A percentile compares a stretch with the other conserved stretches of the same genome.
These are phyloP conservation scores for Cronartium quercuum DNA, from an alignment of 1,284 basidiomycete genomes.

Conservation along the genomic window DNA sequence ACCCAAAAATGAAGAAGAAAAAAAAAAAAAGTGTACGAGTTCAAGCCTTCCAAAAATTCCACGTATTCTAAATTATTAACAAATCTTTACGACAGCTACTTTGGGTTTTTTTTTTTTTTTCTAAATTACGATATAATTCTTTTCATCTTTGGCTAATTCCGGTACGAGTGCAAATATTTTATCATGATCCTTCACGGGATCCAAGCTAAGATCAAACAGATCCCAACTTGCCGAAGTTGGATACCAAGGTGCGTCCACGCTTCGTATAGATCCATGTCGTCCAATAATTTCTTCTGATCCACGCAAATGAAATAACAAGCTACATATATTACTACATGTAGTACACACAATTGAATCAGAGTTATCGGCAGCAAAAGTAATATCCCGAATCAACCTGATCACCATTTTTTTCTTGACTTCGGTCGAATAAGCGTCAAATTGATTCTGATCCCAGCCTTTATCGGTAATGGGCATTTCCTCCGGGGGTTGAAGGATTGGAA, in stretches of 20 bases:
- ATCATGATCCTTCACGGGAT: neutral
- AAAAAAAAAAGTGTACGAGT: no score
- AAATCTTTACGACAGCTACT: no score
- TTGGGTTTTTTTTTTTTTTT: no score
- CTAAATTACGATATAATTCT: conserved; percentile 2
- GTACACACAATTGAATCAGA: neutral
- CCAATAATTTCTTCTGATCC: neutral
- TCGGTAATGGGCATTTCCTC: neutral
- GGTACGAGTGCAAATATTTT: neutral
- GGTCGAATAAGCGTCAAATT: neutral
- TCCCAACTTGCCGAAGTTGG: neutral
- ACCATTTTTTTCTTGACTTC: neutral
- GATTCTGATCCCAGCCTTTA: neutral
- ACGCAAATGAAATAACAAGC: neutral
- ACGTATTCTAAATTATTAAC: no score
- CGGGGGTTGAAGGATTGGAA: neutral
- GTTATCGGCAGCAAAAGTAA: neutral
- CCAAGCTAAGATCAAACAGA: neutral
- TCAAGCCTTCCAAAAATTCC: no score
- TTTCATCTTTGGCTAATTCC: neutral
- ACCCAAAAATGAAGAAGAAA: no score
- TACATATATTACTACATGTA: neutral
- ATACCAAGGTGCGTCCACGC: neutral
- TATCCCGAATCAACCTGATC: neutral
- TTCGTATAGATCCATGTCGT: neutral